Evolutionary conservation across 2,329 filamentous ascomycete genomes (phyloP).

Genomic region (Fusarium torulosum): DNA sequence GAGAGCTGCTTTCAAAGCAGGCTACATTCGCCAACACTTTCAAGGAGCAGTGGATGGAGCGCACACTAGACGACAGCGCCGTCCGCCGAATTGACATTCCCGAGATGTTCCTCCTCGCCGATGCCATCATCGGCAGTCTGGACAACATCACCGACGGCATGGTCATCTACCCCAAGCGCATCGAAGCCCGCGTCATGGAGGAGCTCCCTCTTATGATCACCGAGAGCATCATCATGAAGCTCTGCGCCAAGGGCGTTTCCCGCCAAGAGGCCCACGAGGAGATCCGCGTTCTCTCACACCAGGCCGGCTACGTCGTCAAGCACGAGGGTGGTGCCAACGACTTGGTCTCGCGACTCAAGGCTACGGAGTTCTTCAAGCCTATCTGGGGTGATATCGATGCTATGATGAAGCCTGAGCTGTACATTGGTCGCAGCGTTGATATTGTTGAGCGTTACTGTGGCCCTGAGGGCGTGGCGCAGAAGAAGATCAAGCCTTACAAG

Average conservation of each 20-base stretch:
- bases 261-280: constrained; percentile 43
- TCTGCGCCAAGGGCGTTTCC: constrained; percentile 29
- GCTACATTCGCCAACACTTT: constrained; percentile 23
- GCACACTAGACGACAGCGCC: constrained; percentile 25
- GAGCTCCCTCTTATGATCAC: constrained; percentile 40
- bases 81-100: constrained; percentile 35
- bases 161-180: constrained; percentile 36
- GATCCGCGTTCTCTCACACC: constrained; percentile 39
- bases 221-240: constrained; percentile 41
- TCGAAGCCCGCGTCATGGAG: constrained; percentile 17
- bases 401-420: constrained; percentile 32
- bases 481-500: constrained; percentile 34
- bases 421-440: constrained; percentile 31
- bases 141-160: constrained; percentile 42
- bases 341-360: constrained; percentile 36
- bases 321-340: constrained; percentile 24
- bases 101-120: constrained; percentile 36
- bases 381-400: constrained; percentile 39
- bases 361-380: constrained; percentile 39
- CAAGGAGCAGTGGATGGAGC: constrained; percentile 29
- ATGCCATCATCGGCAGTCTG: constrained; percentile 25
- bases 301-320: constrained; percentile 36
- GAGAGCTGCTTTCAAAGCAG: constrained; percentile 22
- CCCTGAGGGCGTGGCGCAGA: constrained; percentile 20
- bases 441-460: constrained; percentile 36